Percentiles rank a stretch among this genome's conserved stretches.
Evolutionary conservation across 2,329 filamentous ascomycete genomes (phyloP).

Genomic region (Colletotrichum lentis): DNA sequence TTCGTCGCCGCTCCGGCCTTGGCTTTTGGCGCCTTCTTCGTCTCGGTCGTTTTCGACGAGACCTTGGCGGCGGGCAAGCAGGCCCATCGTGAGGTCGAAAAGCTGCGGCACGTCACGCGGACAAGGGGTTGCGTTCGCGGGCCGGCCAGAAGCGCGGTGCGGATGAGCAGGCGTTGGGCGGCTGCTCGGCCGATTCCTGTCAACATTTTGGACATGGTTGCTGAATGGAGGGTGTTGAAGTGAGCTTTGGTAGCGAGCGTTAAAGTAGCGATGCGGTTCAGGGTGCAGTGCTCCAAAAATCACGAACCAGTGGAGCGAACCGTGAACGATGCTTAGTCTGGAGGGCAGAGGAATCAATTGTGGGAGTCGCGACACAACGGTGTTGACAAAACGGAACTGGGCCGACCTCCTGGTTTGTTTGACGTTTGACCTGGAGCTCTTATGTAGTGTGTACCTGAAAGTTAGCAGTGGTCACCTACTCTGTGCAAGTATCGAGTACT

Average conservation of each 20-base stretch:
- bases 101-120: slow-evolving; percentile 42
- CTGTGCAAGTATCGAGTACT: not conserved
- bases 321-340: slow-evolving; percentile 6
- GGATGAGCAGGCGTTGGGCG: slow-evolving; percentile 47
- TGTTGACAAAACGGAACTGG: slow-evolving; percentile 34
- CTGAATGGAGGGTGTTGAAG: not conserved
- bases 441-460: not conserved
- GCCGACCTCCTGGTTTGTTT: slow-evolving; percentile 31
- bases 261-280: not conserved
- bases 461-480: rapidly evolving
- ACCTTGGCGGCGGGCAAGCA: slow-evolving; percentile 42
- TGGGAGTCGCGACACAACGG: slow-evolving; percentile 19
- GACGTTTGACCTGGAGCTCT: slow-evolving; percentile 25
- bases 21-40: slow-evolving; percentile 40
- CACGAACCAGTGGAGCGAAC: not conserved
- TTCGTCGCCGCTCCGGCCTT: slow-evolving; percentile 43
- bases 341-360: slow-evolving; percentile 9
- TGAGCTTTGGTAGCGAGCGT: slow-evolving; percentile 13
- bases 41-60: slow-evolving; percentile 41
- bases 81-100: slow-evolving; percentile 45
- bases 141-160: slow-evolving; percentile 40
- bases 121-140: slow-evolving; percentile 36
- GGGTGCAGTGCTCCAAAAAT: not conserved
- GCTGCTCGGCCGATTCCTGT: slow-evolving; percentile 52
- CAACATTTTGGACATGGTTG: slow-evolving; percentile 49